Percentiles rank a stretch among this genome's conserved stretches.
Conservation (phyloP, 2,329 filamentous ascomycete species). For the Trichoderma sp. region DNA sequence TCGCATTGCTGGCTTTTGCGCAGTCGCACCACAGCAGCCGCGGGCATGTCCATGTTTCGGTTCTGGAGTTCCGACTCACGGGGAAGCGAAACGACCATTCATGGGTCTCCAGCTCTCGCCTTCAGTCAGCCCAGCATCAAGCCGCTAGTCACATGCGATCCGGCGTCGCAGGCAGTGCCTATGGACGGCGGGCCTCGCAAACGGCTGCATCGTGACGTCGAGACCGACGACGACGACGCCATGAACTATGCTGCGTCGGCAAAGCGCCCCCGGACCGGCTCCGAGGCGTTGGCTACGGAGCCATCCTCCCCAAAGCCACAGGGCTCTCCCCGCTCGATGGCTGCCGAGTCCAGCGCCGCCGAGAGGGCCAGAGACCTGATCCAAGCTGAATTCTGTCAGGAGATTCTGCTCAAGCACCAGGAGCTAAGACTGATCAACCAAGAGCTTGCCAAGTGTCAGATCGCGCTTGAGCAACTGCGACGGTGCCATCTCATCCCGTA, state of each 20-base stretch:
- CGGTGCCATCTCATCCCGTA: conserved; percentile 92
- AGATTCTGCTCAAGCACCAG: conserved; percentile 91
- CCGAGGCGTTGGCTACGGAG: conserved; percentile 32
- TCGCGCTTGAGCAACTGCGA: conserved; percentile 89
- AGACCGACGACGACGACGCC: conserved; percentile 32
- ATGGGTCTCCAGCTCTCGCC: conserved; percentile 48
- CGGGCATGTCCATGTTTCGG: conserved; percentile 60
- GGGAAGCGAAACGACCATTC: conserved; percentile 57
- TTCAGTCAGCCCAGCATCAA: conserved; percentile 36
- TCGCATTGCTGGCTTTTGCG: conserved; percentile 26
- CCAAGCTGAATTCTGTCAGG: conserved; percentile 84
- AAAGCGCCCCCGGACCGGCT: conserved; percentile 48
- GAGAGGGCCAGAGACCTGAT: conserved; percentile 70
- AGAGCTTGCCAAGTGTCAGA: conserved; percentile 92
- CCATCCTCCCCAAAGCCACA: background rate
- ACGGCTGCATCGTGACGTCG: conserved; percentile 43
- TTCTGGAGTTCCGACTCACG: conserved; percentile 62
- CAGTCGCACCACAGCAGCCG: conserved; percentile 30
- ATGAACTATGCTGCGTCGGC: conserved; percentile 35
- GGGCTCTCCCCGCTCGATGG: conserved; percentile 30
- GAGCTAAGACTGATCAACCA: conserved; percentile 93
- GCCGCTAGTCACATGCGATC: conserved; percentile 39
- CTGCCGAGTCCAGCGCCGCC: conserved; percentile 37
- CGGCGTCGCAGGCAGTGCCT: conserved; percentile 31
- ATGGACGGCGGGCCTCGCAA: conserved; percentile 29